Conservation (phyloP, 2,329 filamentous ascomycete species). For the Epicoccum nigrum region DNA sequence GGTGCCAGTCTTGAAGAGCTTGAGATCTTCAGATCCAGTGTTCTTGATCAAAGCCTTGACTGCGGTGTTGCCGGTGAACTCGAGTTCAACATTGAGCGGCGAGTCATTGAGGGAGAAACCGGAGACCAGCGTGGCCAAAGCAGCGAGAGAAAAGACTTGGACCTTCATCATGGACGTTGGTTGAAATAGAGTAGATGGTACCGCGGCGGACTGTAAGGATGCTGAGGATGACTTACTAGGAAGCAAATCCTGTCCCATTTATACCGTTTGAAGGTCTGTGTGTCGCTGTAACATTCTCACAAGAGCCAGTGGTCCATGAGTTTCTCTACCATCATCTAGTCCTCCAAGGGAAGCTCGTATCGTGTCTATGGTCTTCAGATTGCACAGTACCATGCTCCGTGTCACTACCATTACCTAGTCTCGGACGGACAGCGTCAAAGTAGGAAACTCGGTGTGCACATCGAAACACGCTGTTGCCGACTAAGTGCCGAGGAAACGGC, state of each 20-base stretch:
- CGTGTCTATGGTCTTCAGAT: slow-evolving; percentile 4
- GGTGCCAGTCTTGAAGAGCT: slow-evolving; percentile 59
- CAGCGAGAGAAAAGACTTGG: slow-evolving; percentile 19
- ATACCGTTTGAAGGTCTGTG: neutral
- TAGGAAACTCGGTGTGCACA: slow-evolving; percentile 12
- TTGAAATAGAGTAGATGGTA: neutral
- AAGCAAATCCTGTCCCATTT: neutral
- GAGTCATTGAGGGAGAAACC: slow-evolving; percentile 39
- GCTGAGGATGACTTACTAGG: slow-evolving; percentile 1
- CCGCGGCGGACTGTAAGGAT: slow-evolving; percentile 1
- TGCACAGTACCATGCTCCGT: slow-evolving; percentile 3
- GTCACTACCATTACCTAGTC: slow-evolving; percentile 6
- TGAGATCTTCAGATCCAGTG: slow-evolving; percentile 55
- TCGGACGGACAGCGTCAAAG: slow-evolving; percentile 20
- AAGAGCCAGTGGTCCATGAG: too few relatives aligned
- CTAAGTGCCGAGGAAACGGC: neutral
- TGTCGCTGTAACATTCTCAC: too few relatives aligned
- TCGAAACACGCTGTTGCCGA: slow-evolving; percentile 1
- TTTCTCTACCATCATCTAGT: slow-evolving; percentile 6
- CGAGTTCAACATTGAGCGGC: slow-evolving; percentile 47
- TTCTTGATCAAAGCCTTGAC: slow-evolving; percentile 61
- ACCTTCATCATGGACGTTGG: slow-evolving; percentile 25
- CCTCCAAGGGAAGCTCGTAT: slow-evolving; percentile 15
- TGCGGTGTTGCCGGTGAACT: slow-evolving; percentile 56
- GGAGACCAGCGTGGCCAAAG: slow-evolving; percentile 22